Evolutionary conservation across 179 eudicot genomes (phyloP), one percentile per base, ranked within the genome.

Genomic region (Beta macrorhiza): DNA sequence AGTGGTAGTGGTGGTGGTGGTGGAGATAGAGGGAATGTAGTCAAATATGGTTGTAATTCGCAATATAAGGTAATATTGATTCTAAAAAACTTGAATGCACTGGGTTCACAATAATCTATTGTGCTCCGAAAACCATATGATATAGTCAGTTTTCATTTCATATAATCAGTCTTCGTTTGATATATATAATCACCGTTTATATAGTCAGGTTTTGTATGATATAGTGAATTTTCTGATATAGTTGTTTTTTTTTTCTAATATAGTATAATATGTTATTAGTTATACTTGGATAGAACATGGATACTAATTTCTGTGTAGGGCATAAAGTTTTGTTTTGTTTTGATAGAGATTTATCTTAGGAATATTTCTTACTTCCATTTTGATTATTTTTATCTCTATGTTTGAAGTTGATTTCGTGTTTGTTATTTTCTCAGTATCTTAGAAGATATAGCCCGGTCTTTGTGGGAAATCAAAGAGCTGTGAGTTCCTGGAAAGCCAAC

Each of bases 51-150:
- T 64, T 81, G 76, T 37, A 72, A 64, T 78, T 84, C 85, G 37
- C 89, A 84, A 64, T 78, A 82, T 61, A 88, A 81, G 89, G 92
- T 88, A 81, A 20, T 29, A 63, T 52, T 76, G 42, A 20, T 74
- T 29, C 32, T 0, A 29, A 29, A 29, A 29, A 29, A 29, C 32
- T 29, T 29, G 32, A 29, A 29, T 29, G 32, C 32, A 29, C 32
- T 29, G 32, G 32, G 32, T 29, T 29, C 32, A 29, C 32, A 29
- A 29, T 29, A 29, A 29, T 29, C 32, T 29, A 29, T 29, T 29
- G 32, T 29, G 32, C 32, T 0, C 32, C 1, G 32, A 29, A 29
- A 29, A 29, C 32, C 32, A 29, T 29, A 29, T 29, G 32, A 29
- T 29, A 29, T 29, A 29, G 32, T 29, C 32, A 29, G 32, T 29